These are phyloP conservation scores for Amanita subjunquillea DNA, from an alignment of 768 basidiomycete species.

Conservation along the genomic window DNA sequence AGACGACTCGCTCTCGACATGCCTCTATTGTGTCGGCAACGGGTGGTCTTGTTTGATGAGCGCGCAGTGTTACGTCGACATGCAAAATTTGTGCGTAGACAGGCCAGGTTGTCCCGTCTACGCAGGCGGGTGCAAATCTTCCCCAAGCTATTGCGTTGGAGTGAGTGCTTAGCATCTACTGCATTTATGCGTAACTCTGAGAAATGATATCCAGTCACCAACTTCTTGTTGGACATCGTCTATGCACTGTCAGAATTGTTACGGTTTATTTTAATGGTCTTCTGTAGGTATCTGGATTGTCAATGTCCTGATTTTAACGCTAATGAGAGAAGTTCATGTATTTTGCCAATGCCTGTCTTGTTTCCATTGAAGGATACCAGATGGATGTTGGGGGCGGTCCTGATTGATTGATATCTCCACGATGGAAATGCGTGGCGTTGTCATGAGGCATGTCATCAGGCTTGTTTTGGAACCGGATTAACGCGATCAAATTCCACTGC, in stretches of 20 bases:
- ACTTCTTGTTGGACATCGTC: not conserved
- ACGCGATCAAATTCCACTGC: no score
- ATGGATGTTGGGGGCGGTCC: no score
- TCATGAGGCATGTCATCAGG: no score
- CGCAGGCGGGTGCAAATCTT: not conserved
- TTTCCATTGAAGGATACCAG: no score
- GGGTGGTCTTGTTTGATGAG: not conserved
- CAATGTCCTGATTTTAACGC: no score
- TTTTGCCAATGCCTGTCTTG: no score
- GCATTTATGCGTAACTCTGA: not conserved
- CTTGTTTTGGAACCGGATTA: no score
- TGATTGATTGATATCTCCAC: no score
- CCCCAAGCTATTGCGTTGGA: not conserved
- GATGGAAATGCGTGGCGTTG: no score
- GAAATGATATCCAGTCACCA: not conserved
- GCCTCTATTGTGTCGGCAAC: not conserved
- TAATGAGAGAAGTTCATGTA: no score
- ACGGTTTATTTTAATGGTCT: not conserved
- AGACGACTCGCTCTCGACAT: not conserved
- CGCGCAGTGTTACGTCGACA: not conserved
- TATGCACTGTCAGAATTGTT: not conserved
- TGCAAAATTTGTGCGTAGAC: not conserved
- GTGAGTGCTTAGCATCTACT: not conserved
- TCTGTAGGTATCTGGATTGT: not conserved
- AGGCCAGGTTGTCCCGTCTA: not conserved